Percentiles rank a stretch among this genome's conserved stretches.
Evolutionary conservation across 2,329 filamentous ascomycete genomes (phyloP).

Genomic region (Raffaelea albimanens): DNA sequence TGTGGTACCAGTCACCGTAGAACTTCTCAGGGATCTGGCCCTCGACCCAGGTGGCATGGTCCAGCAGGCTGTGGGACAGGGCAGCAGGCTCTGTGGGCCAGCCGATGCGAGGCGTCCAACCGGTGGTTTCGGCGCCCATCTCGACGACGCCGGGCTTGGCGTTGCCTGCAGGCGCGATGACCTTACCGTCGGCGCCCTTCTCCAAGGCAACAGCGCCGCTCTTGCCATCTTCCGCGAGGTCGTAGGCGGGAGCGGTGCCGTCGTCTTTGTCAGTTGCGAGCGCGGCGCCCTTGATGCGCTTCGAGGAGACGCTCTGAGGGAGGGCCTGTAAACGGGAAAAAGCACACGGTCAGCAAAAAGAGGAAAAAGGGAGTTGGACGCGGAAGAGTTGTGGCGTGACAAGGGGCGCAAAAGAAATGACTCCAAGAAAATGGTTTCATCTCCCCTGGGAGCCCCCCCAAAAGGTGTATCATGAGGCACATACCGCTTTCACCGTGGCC

Average conservation of each 20-base stretch:
- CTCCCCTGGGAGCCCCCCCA: no score
- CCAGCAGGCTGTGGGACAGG: constrained; percentile 62
- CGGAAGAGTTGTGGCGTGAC: no score
- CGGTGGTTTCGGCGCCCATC: constrained; percentile 49
- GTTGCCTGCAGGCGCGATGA: constrained; percentile 41
- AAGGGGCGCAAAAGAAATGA: not conserved
- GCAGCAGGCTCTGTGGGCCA: constrained; percentile 48
- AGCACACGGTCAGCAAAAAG: not conserved
- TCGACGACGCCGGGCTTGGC: constrained; percentile 37
- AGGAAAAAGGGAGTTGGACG: no score
- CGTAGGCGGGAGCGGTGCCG: constrained; percentile 58
- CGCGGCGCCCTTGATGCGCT: constrained; percentile 54
- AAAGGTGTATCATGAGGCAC: constrained; percentile 29
- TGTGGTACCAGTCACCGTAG: constrained; percentile 98
- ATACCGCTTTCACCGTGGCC: constrained; percentile 66
- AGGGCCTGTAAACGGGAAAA: constrained; percentile 36
- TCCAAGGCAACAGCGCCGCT: constrained; percentile 53
- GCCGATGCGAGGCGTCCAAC: constrained; percentile 84
- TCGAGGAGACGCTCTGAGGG: constrained; percentile 52
- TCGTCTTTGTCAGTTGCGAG: constrained; percentile 74
- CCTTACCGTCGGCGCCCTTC: constrained; percentile 38
- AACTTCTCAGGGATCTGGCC: constrained; percentile 77
- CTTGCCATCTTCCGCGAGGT: constrained; percentile 67
- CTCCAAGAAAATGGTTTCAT: no score
- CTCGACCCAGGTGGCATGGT: constrained; percentile 85